These are phyloP conservation scores for Fusarium mexicanum DNA, from an alignment of 2,329 filamentous ascomycete species.

Conservation along the genomic window DNA sequence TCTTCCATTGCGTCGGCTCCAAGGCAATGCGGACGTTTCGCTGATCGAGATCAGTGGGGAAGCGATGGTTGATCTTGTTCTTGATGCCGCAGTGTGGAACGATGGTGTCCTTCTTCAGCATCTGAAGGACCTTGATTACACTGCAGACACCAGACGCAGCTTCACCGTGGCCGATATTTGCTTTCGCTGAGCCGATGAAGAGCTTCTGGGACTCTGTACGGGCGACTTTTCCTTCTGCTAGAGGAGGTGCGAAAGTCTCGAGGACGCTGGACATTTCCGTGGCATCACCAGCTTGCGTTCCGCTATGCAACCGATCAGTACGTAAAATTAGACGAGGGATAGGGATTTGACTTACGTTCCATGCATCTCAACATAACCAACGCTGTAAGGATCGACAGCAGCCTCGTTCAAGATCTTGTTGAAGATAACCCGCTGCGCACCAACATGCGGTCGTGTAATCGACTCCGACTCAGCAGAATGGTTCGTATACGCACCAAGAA, in stretches of 20 bases:
- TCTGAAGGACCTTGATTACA: conserved; percentile 65
- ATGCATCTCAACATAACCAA: conserved; percentile 91
- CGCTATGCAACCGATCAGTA: neutral
- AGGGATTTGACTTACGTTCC: conserved; percentile 54
- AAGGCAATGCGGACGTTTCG: conserved; percentile 63
- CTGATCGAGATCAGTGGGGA: conserved; percentile 54
- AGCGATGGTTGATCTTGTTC: conserved; percentile 54
- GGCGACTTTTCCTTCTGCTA: neutral
- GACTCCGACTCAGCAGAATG: conserved; percentile 76
- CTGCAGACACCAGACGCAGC: conserved; percentile 65
- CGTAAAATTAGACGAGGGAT: accelerated
- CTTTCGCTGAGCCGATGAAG: conserved; percentile 71
- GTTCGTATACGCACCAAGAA: conserved; percentile 72
- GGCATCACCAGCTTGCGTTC: conserved; percentile 78
- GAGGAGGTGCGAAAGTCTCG: conserved; percentile 57
- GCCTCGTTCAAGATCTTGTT: conserved; percentile 74
- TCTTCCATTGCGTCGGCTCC: conserved; percentile 59
- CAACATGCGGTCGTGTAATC: conserved; percentile 76
- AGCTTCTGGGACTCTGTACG: conserved; percentile 46
- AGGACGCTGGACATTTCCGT: conserved; percentile 85
- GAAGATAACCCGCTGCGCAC: conserved; percentile 70
- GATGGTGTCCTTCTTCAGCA: conserved; percentile 59
- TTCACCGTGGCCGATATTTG: conserved; percentile 73
- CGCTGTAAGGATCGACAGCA: conserved; percentile 77
- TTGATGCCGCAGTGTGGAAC: conserved; percentile 65